Evolutionary conservation across 2,329 filamentous ascomycete species (phyloP).

Genomic region (Penicillium carneum): DNA sequence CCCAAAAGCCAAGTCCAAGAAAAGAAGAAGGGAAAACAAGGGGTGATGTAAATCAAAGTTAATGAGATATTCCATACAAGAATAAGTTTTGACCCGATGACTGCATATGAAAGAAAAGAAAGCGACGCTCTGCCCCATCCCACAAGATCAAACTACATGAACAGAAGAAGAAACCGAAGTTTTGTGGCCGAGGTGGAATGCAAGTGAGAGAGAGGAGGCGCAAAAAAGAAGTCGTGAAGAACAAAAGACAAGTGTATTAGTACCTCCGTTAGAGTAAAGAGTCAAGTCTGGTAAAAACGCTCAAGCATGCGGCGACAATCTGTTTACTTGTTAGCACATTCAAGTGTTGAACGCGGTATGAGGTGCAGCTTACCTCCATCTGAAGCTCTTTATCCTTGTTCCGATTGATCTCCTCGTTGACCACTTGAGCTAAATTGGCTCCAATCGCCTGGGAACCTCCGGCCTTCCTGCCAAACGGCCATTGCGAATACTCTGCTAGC

Average conservation of each 20-base stretch:
- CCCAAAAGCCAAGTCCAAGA: slow-evolving; percentile 10
- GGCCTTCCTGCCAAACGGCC: slow-evolving; percentile 85
- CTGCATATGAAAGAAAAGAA: slow-evolving; percentile 28
- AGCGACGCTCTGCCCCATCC: slow-evolving; percentile 35
- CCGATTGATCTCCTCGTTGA: slow-evolving; percentile 84
- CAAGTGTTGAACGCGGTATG: neutral
- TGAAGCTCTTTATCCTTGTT: slow-evolving; percentile 94
- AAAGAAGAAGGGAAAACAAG: slow-evolving; percentile 20
- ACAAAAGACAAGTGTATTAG: slow-evolving; percentile 38
- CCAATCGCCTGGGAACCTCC: slow-evolving; percentile 82
- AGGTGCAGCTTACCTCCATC: slow-evolving; percentile 74
- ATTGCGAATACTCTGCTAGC: slow-evolving; percentile 94
- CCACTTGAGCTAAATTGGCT: slow-evolving; percentile 86
- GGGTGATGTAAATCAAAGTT: slow-evolving; percentile 27
- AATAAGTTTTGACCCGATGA: slow-evolving; percentile 38
- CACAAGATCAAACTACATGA: slow-evolving; percentile 42
- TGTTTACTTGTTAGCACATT: slow-evolving; percentile 43
- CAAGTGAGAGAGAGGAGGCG: neutral
- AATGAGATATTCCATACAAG: slow-evolving; percentile 38
- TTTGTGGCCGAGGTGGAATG: slow-evolving; percentile 10
- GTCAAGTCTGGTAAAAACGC: slow-evolving; percentile 96
- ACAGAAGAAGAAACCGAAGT: slow-evolving; percentile 27
- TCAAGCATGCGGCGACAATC: slow-evolving; percentile 91
- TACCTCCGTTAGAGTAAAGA: slow-evolving; percentile 74
- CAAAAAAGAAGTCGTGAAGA: slow-evolving; percentile 26